Base-by-base conservation (phyloP, 805 yeast genomes). In the Starmerella powellii region DNA sequence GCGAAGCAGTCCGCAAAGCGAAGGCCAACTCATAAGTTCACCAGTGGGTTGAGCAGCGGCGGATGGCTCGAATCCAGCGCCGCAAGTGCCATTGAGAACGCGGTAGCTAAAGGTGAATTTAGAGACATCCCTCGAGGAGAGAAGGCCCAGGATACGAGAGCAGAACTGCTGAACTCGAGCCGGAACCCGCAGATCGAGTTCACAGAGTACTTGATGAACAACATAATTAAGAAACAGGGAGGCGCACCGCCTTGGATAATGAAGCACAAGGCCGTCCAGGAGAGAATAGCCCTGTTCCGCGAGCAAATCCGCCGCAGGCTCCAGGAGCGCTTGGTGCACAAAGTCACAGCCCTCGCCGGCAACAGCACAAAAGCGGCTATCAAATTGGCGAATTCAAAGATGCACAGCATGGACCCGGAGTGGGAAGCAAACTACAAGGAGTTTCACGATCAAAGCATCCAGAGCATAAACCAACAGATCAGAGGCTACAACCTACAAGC, bases 231-330 rank as follows among this genome's bases (percentile, higher is more conserved):
- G 40, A 71, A 73, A 33, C 95, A 86, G 58, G 86, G 83, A 37
- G 76, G 83, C 1, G 64, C 76, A 10, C 94, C 95, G 0, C 94
- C 94, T 0, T 86, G 95, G 95, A 78, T 86, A 29, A 94, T 84
- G 52, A 77, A 73, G 42, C 91, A 82, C 58, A 66, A 72, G 16
- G 67, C 73, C 2, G 73, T 79, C 3, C 68, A 71, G 33, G 46
- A 53, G 2, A 72, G 71, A 29, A 66, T 80, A 8, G 56, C 52
- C 2, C 54, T 54, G 0, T 74, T 82, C 41, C 60, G 86, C 40
- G 47, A 50, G 0, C 65, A 65, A 48, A 42, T 41, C 50, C 19
- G 50, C 55, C 33, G n/a, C 6, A 31, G 48, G 11, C 38, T 53
- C 10, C 53, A 54, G 24, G 68, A 63, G 11, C 40, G 45, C 31